Conservation (phyloP, 1,284 basidiomycete species). For the Baeospora myosura region DNA sequence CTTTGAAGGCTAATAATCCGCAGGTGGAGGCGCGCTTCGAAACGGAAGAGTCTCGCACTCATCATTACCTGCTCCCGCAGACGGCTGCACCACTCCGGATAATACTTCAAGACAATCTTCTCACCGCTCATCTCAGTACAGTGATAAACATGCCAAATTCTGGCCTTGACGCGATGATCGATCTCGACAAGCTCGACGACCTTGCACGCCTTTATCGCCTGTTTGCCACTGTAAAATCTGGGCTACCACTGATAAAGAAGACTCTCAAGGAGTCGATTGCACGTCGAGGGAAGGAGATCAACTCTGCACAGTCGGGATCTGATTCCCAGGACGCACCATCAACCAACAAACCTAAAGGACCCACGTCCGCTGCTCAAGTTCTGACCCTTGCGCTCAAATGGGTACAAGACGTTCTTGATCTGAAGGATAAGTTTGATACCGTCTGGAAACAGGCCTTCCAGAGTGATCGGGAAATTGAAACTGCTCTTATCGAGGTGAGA, state of each 20-base stretch:
- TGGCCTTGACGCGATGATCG: slow-evolving; percentile 85
- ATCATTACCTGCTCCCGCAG: slow-evolving; percentile 80
- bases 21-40: slow-evolving; percentile 81
- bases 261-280: slow-evolving; percentile 74
- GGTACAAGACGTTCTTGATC: slow-evolving; percentile 88
- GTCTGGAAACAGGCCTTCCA: slow-evolving; percentile 71
- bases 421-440: slow-evolving; percentile 88
- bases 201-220: slow-evolving; percentile 78
- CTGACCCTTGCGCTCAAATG: slow-evolving; percentile 72
- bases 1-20: slow-evolving; percentile 9
- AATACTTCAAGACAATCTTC: slow-evolving; percentile 74
- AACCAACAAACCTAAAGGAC: slow-evolving; percentile 25
- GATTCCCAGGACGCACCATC: slow-evolving; percentile 28
- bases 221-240: slow-evolving; percentile 66
- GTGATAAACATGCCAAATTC: slow-evolving; percentile 81
- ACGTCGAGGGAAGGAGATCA: slow-evolving; percentile 77
- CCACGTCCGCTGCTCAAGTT: slow-evolving; percentile 37
- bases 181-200: slow-evolving; percentile 73
- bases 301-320: slow-evolving; percentile 39
- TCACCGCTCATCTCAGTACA: slow-evolving; percentile 70
- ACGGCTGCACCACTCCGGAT: slow-evolving; percentile 67
- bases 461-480: slow-evolving; percentile 76
- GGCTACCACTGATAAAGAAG: slow-evolving; percentile 59
- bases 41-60: slow-evolving; percentile 83
- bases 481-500: slow-evolving; percentile 78